Evolutionary conservation across 2,329 filamentous ascomycete species (phyloP).

Genomic region (Diaporthe helianthi): DNA sequence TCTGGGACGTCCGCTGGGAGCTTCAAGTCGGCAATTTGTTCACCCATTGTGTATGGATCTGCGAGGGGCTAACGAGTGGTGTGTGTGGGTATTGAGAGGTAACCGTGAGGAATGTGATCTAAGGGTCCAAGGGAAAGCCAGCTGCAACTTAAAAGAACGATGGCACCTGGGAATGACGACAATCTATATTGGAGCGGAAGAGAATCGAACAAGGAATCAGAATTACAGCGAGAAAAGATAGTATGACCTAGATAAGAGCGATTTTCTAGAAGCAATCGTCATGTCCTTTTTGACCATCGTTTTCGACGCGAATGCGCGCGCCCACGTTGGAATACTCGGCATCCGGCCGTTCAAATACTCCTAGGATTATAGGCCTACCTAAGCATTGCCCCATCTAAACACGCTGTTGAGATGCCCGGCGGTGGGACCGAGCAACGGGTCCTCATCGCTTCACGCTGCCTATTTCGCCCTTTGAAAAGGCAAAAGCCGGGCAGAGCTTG

Average conservation of each 20-base stretch:
- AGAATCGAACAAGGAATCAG: not conserved
- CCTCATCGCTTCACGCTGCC: not conserved
- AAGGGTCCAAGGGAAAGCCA: not conserved
- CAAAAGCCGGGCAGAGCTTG: not conserved
- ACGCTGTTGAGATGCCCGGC: not conserved
- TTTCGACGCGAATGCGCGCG: not conserved
- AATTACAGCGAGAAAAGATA: not conserved
- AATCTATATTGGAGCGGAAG: not conserved
- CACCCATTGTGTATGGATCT: not conserved
- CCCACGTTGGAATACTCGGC: not conserved
- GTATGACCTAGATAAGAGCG: not conserved
- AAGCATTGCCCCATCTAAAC: slow-evolving; percentile 10
- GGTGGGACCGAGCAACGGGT: not conserved
- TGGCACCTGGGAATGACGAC: not conserved
- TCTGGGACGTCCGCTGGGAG: slow-evolving; percentile 18
- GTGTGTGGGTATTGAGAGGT: not conserved
- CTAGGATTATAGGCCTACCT: slow-evolving; percentile 21
- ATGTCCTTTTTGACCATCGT: not conserved
- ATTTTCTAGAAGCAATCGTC: slow-evolving; percentile 22
- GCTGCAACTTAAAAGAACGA: not conserved
- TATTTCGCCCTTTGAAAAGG: not conserved
- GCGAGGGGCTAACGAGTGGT: not conserved
- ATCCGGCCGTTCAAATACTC: slow-evolving; percentile 2
- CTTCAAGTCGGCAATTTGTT: slow-evolving; percentile 16
- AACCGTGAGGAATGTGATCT: not conserved